Evolutionary conservation across 2,329 filamentous ascomycete species (phyloP).

Genomic region (Thermochaetoides dissita): DNA sequence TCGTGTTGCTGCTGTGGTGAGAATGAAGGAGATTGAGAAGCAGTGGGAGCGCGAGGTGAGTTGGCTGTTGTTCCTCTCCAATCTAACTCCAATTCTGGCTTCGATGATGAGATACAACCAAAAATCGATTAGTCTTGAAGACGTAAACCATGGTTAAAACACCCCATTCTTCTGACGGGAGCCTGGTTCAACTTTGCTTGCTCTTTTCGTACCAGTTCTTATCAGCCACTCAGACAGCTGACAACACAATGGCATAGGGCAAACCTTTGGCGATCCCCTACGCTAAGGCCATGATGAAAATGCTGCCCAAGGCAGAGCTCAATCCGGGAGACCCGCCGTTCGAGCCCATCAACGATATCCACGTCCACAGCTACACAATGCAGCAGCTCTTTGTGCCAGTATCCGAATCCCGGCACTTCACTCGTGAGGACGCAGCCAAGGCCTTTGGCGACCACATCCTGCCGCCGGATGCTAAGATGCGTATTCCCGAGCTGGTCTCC

Average conservation of each 20-base stretch:
- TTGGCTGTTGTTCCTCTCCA: constrained; percentile 9
- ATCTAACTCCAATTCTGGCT: constrained; percentile 10
- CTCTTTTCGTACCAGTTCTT: constrained; percentile 4
- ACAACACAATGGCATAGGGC: constrained; percentile 35
- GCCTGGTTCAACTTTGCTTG: constrained; percentile 6
- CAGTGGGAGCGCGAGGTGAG: constrained; percentile 64
- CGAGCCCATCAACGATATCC: constrained; percentile 51
- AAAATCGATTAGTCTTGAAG: constrained; percentile 99
- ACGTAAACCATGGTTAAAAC: constrained; percentile 78
- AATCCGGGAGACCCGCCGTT: constrained; percentile 36
- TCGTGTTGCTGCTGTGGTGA: constrained; percentile 70
- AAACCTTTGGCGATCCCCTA: constrained; percentile 68
- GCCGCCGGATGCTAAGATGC: constrained; percentile 46
- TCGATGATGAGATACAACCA: constrained; percentile 48
- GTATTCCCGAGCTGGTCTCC: constrained; percentile 46
- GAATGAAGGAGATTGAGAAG: constrained; percentile 76
- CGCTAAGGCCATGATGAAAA: constrained; percentile 56
- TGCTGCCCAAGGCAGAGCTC: constrained; percentile 61
- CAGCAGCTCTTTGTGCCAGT: constrained; percentile 53
- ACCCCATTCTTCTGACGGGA: constrained; percentile 56
- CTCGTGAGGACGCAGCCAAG: constrained; percentile 49
- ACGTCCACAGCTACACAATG: constrained; percentile 46
- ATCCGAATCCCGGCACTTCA: constrained; percentile 49
- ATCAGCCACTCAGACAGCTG: no score
- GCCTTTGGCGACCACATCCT: constrained; percentile 48